Base-by-base conservation (phyloP, 106 monocot genomes). In the Posidonia australis region DNA sequence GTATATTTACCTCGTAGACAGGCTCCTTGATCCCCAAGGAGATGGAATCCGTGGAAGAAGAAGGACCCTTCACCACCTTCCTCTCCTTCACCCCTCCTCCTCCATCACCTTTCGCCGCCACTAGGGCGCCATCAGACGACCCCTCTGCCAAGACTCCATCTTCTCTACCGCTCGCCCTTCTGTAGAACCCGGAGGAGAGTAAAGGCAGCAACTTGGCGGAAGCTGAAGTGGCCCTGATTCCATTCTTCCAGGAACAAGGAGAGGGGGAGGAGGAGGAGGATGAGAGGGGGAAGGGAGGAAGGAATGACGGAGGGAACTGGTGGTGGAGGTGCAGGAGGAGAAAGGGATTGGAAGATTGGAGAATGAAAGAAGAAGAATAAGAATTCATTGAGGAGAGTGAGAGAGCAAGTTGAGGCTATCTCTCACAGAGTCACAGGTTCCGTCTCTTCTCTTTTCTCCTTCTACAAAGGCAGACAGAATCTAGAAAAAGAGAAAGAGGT, bases 21-120 rank as follows among this genome's bases (percentile, higher is more conserved):
- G 74, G 67, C 47, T 75, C 67, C n/a, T 60, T 67, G 74, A 68
- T 75, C 32, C 66, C 66, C 5, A 67, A 30, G 0, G 62, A 61
- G 25, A 43, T 16, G 19, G 60, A 42, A 27, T 67, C 67, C 47
- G 59, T 9, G 14, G 67, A 19, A 11, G 36, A 36, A 36, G 36
- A 7, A 36, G 36, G 36, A 36, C 36, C 36, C 36, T 36, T 2
- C 36, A 4, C 36, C 36, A 36, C 36, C 36, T 36, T 36, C 36
- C 36, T 36, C 36, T 2, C 36, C 36, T 36, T 36, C 36, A 36
- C 36, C 36, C n/a, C n/a, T n/a, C n/a, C n/a, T n/a, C n/a, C n/a
- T n/a, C 49, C 49, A n/a, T 19, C 19, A 19, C 49, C 49, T n/a
- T n/a, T 36, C 36, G 36, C 36, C 36, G 2, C 7, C 36, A 36